Percentiles rank a stretch among this genome's conserved stretches.
Evolutionary conservation across 352 stramenopile genomes (phyloP).

Genomic region (Phytophthora pluvialis): DNA sequence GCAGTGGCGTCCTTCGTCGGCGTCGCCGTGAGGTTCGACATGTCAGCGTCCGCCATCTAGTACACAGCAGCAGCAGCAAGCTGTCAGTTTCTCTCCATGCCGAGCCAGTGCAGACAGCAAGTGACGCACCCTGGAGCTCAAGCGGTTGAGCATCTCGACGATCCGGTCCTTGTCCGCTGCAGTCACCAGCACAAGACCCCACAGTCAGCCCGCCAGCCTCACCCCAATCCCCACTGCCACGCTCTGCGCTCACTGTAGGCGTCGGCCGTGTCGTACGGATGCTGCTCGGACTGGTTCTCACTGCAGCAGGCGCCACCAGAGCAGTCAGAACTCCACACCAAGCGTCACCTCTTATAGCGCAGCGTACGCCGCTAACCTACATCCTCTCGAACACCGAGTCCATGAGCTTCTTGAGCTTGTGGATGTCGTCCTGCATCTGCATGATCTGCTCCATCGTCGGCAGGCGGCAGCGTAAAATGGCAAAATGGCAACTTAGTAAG

Average conservation of each 20-base stretch:
- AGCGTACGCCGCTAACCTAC: constrained; percentile 35
- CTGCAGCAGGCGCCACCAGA: constrained; percentile 20
- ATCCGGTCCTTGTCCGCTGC: constrained; percentile 88
- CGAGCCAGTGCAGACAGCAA: not conserved
- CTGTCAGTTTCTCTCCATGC: not conserved
- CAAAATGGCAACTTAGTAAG: no score
- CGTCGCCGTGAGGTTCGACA: constrained; percentile 85
- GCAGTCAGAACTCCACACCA: constrained; percentile 1
- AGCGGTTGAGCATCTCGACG: constrained; percentile 88
- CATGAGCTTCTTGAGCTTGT: constrained; percentile 94
- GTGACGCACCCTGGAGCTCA: constrained; percentile 74
- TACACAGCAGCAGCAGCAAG: constrained; percentile 1
- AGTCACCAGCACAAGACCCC: not conserved
- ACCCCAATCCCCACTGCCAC: no score
- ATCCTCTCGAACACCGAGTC: constrained; percentile 88
- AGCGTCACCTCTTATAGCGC: not conserved
- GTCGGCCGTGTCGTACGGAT: constrained; percentile 73
- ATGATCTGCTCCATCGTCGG: constrained; percentile 86
- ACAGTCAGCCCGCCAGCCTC: not conserved
- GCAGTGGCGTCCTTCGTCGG: constrained; percentile 79
- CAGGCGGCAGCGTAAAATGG: not conserved
- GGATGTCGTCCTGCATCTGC: constrained; percentile 92
- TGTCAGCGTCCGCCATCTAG: constrained; percentile 87
- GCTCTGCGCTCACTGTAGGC: constrained; percentile 61
- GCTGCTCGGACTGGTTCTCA: constrained; percentile 65